A percentile compares a stretch with the other conserved stretches of the same genome.
Evolutionary conservation across 305 asterid genomes (phyloP).

Genomic region (Nicotiana rustica): DNA sequence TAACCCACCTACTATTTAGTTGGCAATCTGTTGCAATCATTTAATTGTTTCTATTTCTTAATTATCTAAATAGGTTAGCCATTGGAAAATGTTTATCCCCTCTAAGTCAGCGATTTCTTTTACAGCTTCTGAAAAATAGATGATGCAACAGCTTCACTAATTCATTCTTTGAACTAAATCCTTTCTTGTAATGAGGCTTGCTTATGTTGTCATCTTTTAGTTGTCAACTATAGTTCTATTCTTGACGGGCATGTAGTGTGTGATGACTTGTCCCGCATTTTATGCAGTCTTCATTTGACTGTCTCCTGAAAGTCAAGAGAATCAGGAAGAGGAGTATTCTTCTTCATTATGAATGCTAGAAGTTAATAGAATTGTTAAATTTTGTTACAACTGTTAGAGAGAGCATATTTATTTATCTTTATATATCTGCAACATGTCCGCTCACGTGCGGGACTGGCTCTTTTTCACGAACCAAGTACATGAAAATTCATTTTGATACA

Average conservation of each 20-base stretch:
- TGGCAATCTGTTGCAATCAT: neutral
- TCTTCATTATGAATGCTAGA: neutral
- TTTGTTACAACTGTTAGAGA: no score
- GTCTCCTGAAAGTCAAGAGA: neutral
- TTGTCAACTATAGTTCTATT: slow-evolving; percentile 1
- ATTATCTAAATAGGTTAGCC: neutral
- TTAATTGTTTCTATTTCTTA: neutral
- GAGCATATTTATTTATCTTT: no score
- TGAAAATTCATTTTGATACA: no score
- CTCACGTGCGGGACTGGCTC: no score
- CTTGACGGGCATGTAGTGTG: slow-evolving; percentile 18
- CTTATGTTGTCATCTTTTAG: slow-evolving; percentile 16
- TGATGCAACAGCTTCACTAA: neutral
- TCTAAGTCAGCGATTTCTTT: neutral
- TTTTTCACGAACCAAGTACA: no score
- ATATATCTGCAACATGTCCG: no score
- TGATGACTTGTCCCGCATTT: neutral
- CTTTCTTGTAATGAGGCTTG: neutral
- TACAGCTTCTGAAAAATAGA: neutral
- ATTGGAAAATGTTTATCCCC: slow-evolving; percentile 9
- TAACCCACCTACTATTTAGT: neutral
- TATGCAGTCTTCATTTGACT: neutral
- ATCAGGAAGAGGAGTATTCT: neutral
- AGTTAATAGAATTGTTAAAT: neutral
- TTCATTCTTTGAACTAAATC: slow-evolving; percentile 17